phyloP scores from a whole-genome alignment of 2,329 filamentous ascomycete species.

The Xylariomycetidae sp. region DNA sequence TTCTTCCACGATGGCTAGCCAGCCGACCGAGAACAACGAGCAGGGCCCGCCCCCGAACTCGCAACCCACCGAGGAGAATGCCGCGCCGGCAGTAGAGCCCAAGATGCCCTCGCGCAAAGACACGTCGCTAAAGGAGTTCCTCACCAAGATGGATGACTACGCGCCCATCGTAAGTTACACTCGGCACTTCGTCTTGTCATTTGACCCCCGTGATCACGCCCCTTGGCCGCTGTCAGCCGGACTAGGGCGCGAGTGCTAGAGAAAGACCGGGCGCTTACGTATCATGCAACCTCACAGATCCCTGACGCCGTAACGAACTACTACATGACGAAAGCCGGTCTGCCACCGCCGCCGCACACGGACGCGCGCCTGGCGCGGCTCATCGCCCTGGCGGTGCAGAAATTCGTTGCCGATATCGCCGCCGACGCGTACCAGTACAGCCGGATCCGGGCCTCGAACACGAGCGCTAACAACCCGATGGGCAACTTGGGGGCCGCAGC shows the following conservation, averaged over 20 bases:
- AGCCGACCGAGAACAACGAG: slow-evolving; percentile 26
- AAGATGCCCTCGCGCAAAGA: slow-evolving; percentile 80
- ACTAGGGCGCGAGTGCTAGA: too few relatives aligned
- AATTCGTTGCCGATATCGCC: slow-evolving; percentile 96
- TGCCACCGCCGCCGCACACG: slow-evolving; percentile 86
- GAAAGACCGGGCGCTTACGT: too few relatives aligned
- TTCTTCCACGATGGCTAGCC: slow-evolving; percentile 21
- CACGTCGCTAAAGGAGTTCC: slow-evolving; percentile 82
- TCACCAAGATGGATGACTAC: slow-evolving; percentile 96
- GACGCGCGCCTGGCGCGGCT: slow-evolving; percentile 87
- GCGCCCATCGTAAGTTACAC: slow-evolving; percentile 76
- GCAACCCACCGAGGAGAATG: slow-evolving; percentile 18
- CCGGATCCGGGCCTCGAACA: slow-evolving; percentile 87
- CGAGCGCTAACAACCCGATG: slow-evolving; percentile 84
- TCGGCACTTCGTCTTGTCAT: not conserved
- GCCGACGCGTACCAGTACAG: slow-evolving; percentile 98
- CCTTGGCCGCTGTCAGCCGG: too few relatives aligned
- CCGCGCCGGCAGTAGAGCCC: slow-evolving; percentile 36
- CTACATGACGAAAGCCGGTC: slow-evolving; percentile 92
- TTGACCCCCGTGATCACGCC: too few relatives aligned
- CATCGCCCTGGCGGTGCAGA: slow-evolving; percentile 94
- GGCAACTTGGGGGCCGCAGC: slow-evolving; percentile 73
- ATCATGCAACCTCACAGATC: slow-evolving; percentile 71
- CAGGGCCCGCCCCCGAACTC: slow-evolving; percentile 18
- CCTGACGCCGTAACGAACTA: slow-evolving; percentile 96